Evolutionary conservation across 73 alveolate genomes (phyloP).

Genomic region (Paramecium primaurelia): DNA sequence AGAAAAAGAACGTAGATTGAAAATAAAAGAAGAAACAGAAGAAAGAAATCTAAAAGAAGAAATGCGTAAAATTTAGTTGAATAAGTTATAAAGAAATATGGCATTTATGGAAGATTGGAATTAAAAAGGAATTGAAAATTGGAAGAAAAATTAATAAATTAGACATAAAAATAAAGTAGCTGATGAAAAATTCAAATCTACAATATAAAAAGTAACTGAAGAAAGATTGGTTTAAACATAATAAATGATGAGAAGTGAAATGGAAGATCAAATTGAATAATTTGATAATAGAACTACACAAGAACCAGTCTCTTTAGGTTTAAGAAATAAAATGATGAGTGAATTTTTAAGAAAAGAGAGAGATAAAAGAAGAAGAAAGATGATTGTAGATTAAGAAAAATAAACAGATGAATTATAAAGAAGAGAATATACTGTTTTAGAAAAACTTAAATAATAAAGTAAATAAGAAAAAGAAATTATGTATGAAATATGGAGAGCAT

Average conservation of each 20-base stretch:
- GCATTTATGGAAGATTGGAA: conserved; percentile 98
- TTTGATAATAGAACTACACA: conserved; percentile 76
- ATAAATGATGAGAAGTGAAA: conserved; percentile 75
- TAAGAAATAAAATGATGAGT: conserved; percentile 83
- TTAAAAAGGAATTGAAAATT: conserved; percentile 93
- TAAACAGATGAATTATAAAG: conserved; percentile 89
- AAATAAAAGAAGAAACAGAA: conserved; percentile 75
- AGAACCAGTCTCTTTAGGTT: conserved; percentile 77
- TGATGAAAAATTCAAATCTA: conserved; percentile 86
- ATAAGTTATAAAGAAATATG: conserved; percentile 93
- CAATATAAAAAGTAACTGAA: conserved; percentile 80
- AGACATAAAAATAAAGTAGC: conserved; percentile 90
- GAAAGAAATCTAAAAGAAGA: conserved; percentile 82
- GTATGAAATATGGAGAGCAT: conserved; percentile 92
- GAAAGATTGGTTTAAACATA: conserved; percentile 74
- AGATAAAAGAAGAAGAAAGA: conserved; percentile 92
- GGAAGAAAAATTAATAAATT: conserved; percentile 93
- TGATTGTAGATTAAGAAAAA: conserved; percentile 89
- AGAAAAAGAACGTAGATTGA: conserved; percentile 69
- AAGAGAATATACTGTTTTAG: conserved; percentile 86
- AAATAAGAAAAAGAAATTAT: conserved; percentile 92
- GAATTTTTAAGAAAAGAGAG: conserved; percentile 92
- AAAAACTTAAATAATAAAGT: conserved; percentile 77
- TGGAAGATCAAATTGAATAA: conserved; percentile 77
- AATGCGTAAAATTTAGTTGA: conserved; percentile 84